Evolutionary conservation across 495 filamentous ascomycete species (phyloP).

Genomic region (Glutinoglossum americanum): DNA sequence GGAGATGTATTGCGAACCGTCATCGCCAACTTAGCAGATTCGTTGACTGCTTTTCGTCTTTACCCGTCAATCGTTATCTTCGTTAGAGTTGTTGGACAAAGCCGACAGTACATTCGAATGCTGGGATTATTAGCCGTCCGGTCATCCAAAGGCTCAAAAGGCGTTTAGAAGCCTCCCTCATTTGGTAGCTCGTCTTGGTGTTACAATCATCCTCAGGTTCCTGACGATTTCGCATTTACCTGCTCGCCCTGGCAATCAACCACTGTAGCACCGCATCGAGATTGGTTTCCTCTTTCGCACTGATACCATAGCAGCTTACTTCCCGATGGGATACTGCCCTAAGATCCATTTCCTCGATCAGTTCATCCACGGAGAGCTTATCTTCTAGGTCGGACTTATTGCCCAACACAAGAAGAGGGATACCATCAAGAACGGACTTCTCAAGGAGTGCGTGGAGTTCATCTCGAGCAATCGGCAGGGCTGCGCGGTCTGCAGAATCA

Average conservation of each 20-base stretch:
- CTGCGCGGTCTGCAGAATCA: slow-evolving; percentile 64
- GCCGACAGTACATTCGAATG: neutral
- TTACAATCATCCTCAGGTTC: neutral
- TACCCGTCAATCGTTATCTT: neutral
- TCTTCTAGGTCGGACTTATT: slow-evolving; percentile 89
- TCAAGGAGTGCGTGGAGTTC: slow-evolving; percentile 77
- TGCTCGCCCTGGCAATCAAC: slow-evolving; percentile 74
- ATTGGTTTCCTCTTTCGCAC: slow-evolving; percentile 95
- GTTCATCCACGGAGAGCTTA: slow-evolving; percentile 76
- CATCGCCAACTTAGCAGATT: neutral
- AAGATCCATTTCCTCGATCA: slow-evolving; percentile 83
- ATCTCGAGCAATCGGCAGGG: slow-evolving; percentile 71
- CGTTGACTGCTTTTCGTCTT: slow-evolving; percentile 1
- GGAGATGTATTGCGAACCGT: neutral
- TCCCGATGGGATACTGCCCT: slow-evolving; percentile 79
- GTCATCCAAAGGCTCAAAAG: neutral
- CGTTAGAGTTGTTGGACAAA: neutral
- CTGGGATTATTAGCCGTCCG: neutral
- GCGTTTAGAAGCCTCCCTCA: neutral
- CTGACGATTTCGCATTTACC: slow-evolving; percentile 15
- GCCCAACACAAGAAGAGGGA: slow-evolving; percentile 85
- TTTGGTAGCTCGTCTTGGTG: neutral
- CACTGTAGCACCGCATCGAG: slow-evolving; percentile 92
- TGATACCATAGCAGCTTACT: slow-evolving; percentile 97
- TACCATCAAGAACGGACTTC: slow-evolving; percentile 68